Base-by-base conservation (phyloP, 176 grass and related monocot genomes). In the Canna indica region DNA sequence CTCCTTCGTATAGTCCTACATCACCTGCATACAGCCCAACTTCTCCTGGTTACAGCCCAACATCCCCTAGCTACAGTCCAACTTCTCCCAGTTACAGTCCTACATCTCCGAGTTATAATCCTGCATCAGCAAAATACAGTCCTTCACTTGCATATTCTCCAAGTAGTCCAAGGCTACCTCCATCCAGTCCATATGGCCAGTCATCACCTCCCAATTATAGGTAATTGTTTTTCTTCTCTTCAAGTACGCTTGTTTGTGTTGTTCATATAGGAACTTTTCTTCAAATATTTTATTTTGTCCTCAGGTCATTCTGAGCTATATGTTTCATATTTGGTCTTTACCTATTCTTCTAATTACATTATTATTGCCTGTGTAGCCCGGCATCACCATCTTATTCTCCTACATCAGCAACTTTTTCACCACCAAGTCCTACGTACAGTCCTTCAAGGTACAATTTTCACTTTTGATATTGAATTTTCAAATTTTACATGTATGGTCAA, bases 91-190 rank as follows among this genome's bases (percentile, higher is more conserved):
- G 83, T 65, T 96, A 91, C 59, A 91, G 75, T 50, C 85, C 91
- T 0, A 85, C 91, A 2, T 90, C 84, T 0, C 87, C 84, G n/a
- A 84, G 67, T 26, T 88, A 82, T 67, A 84, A 83, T 31, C 87
- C 87, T 8, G 84, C 87, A 36, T 96, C 91, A 16, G 80, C 93
- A 2, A 91, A 87, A 53, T 97, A 97, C 78, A 89, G 83, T 73
- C 93, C 93, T 75, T 87, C 93, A 9, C 92, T 85, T 7, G 83
- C 92, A 16, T 96, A 96, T 50, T 91, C 88, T 68, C 93, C 93
- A 34, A 92, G 86, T 50, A 96, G 86, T 72, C 79, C 86, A 72
- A 68, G 75, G 64, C 5, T 77, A 48, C 60, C 71, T 59, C 52
- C 52, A 39, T 73, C 71, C 29, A 77, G 75, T 69, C 84, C 93